A percentile compares a stretch with the other conserved stretches of the same genome.
These are phyloP conservation scores for Calonectria henricotiae DNA, from an alignment of 2,329 filamentous ascomycete genomes.

Conservation along the genomic window DNA sequence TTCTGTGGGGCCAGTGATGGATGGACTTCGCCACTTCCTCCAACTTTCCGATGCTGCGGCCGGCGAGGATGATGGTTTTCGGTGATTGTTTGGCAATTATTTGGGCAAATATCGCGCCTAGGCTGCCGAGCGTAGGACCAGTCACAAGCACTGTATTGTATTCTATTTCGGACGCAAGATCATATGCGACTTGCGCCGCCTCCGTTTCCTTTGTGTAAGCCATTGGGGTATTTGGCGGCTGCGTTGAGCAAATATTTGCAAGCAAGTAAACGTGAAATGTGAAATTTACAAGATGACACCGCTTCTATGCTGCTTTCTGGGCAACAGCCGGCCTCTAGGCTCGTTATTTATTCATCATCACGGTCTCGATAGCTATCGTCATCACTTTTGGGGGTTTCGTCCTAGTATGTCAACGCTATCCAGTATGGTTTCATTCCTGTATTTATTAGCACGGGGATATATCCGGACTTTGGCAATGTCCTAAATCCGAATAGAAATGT, in stretches of 20 bases:
- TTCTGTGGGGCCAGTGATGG: not conserved
- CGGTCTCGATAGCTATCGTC: not conserved
- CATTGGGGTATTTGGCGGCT: not conserved
- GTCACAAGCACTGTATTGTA: constrained; percentile 4
- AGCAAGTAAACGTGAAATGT: not conserved
- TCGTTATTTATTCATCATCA: not conserved
- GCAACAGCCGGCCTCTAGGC: not conserved
- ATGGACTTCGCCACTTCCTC: not conserved
- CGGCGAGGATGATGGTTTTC: constrained; percentile 5
- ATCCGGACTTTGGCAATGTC: not conserved
- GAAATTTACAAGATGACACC: not conserved
- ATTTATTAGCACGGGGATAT: not conserved
- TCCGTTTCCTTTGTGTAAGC: not conserved
- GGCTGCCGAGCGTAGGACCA: not conserved
- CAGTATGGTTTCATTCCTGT: not conserved
- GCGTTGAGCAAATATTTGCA: not conserved
- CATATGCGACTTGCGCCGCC: not conserved
- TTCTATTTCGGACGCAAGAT: not conserved
- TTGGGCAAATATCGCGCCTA: constrained; percentile 4
- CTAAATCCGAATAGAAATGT: not conserved
- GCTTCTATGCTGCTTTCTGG: not conserved
- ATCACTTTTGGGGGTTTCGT: not conserved
- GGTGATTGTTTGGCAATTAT: not conserved
- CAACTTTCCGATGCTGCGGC: not conserved
- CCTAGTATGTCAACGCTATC: not conserved